These are phyloP conservation scores for Phycomyces blakesleeanus DNA, from an alignment of 192 early-diverging fungal species.

Conservation along the genomic window DNA sequence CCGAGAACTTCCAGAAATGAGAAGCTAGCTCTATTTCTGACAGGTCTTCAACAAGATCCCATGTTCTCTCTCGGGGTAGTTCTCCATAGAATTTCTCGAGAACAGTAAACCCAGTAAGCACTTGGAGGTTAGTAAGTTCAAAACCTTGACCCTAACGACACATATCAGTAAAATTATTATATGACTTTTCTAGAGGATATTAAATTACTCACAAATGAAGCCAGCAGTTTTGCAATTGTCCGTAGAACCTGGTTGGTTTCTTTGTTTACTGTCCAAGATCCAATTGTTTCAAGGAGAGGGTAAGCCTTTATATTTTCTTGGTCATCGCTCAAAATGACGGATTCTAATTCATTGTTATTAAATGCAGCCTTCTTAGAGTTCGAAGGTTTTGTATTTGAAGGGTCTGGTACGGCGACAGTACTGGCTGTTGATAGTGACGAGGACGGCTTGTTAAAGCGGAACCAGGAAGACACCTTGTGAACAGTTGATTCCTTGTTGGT, in stretches of 20 bases:
- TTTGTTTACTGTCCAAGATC: conserved; percentile 35
- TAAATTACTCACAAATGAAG: conserved; percentile 27
- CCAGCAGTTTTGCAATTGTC: conserved; percentile 33
- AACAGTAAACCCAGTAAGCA: conserved; percentile 62
- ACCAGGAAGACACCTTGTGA: conserved; percentile 1
- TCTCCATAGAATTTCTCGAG: conserved; percentile 64
- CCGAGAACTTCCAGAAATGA: conserved; percentile 47
- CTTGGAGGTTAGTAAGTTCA: conserved; percentile 62
- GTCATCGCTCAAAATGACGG: conserved; percentile 1
- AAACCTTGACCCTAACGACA: conserved; percentile 63
- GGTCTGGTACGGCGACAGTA: too few relatives aligned
- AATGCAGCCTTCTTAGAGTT: not conserved
- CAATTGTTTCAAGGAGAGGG: conserved; percentile 31
- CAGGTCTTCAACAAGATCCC: conserved; percentile 41
- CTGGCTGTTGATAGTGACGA: too few relatives aligned
- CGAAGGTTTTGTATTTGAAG: not conserved
- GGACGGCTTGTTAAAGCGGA: not conserved
- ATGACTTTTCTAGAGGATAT: not conserved
- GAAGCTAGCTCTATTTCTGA: conserved; percentile 33
- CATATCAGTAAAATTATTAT: not conserved
- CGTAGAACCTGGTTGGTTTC: conserved; percentile 35
- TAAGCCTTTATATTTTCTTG: conserved; percentile 30
- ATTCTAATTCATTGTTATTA: not conserved
- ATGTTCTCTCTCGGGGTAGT: conserved; percentile 35
- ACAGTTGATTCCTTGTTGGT: too few relatives aligned